A percentile compares a stretch with the other conserved stretches of the same genome.
These are phyloP conservation scores for Mycena galopus DNA, from an alignment of 768 basidiomycete species.

Conservation along the genomic window DNA sequence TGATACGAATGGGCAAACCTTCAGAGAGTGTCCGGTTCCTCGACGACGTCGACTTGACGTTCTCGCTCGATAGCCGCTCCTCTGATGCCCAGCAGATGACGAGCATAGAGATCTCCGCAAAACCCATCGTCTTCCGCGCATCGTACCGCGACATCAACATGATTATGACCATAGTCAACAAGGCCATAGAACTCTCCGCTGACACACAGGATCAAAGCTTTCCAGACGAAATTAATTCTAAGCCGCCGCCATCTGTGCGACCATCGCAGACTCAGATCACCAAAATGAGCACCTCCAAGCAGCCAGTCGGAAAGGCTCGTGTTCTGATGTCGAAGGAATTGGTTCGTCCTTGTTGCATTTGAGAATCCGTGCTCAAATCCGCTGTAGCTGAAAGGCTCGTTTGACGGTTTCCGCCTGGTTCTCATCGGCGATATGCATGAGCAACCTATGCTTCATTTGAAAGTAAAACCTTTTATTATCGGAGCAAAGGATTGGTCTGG, in stretches of 20 bases:
- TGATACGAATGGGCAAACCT: slow-evolving; percentile 87
- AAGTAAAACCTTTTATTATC: slow-evolving; percentile 86
- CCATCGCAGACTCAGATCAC: slow-evolving; percentile 34
- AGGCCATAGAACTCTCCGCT: slow-evolving; percentile 84
- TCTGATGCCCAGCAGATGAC: slow-evolving; percentile 78
- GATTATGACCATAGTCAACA: slow-evolving; percentile 88
- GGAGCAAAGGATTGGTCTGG: slow-evolving; percentile 95
- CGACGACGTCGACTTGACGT: slow-evolving; percentile 90
- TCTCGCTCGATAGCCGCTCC: slow-evolving; percentile 89
- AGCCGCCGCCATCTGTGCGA: slow-evolving; percentile 29
- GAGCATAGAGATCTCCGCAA: slow-evolving; percentile 83
- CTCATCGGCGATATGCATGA: slow-evolving; percentile 96
- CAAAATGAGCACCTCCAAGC: slow-evolving; percentile 34
- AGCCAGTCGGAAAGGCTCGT: slow-evolving; percentile 54
- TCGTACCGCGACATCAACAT: slow-evolving; percentile 95
- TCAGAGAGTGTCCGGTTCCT: slow-evolving; percentile 91
- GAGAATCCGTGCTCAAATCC: slow-evolving; percentile 1
- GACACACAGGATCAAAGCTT: slow-evolving; percentile 50
- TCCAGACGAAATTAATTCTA: slow-evolving; percentile 5
- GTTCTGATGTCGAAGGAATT: slow-evolving; percentile 82
- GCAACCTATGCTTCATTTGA: slow-evolving; percentile 92
- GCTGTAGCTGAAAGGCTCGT: slow-evolving; percentile 80
- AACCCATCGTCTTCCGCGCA: slow-evolving; percentile 92
- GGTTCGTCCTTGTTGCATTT: slow-evolving; percentile 56
- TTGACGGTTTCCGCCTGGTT: slow-evolving; percentile 93